Evolutionary conservation across 331 rosid genomes (phyloP).

Genomic region (Phaseolus coccineus): DNA sequence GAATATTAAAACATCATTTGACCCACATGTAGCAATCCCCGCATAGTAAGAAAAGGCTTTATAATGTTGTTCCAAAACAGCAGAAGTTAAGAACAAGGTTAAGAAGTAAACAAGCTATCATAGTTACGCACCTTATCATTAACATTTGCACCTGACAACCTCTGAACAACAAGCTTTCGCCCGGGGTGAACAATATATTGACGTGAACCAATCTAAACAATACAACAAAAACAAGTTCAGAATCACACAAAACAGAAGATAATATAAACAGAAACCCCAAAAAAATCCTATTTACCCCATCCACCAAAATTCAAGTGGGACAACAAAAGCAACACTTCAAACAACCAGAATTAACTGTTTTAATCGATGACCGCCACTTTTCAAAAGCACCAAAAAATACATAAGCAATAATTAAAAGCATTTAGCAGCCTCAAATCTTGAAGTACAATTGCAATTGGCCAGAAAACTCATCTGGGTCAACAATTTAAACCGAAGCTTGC

Average conservation of each 20-base stretch:
- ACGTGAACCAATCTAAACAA: conserved; percentile 79
- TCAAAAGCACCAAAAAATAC: not conserved
- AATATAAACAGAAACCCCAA: conserved; percentile 16
- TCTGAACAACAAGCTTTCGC: conserved; percentile 75
- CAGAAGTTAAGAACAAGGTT: conserved; percentile 3
- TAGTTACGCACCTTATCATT: conserved; percentile 73
- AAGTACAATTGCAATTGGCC: not conserved
- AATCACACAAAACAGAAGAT: conserved; percentile 29
- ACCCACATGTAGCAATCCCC: not conserved
- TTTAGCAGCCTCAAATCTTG: not conserved
- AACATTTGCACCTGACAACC: conserved; percentile 85
- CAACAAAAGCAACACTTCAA: conserved; percentile 18
- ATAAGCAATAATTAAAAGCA: not conserved
- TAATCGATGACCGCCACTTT: not conserved
- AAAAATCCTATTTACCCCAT: conserved; percentile 13
- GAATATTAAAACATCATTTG: not conserved
- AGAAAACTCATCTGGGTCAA: conserved; percentile 11
- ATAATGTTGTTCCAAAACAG: not conserved
- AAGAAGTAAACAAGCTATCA: conserved; percentile 6
- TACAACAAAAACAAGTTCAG: conserved; percentile 20
- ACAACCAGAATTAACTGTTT: not conserved
- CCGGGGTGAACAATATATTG: conserved; percentile 98
- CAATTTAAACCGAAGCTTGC: not conserved
- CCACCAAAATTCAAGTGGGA: conserved; percentile 4
- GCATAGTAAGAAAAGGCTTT: not conserved